Conservation (phyloP, 495 filamentous ascomycete genomes). For the Penicillium daleae region DNA sequence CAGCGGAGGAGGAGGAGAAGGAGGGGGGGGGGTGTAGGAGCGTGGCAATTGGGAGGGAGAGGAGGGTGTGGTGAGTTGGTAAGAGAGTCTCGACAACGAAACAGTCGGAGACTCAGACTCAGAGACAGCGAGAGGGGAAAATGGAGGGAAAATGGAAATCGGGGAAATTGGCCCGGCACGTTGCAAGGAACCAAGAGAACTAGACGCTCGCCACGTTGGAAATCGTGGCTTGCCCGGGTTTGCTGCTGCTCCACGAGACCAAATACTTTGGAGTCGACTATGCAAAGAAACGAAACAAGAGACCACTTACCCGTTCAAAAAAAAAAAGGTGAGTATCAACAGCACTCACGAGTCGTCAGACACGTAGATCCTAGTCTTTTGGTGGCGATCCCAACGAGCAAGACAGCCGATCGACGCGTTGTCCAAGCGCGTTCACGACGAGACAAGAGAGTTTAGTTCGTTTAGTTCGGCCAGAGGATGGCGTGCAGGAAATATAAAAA, state of each 20-base stretch:
- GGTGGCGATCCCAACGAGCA: slow-evolving; percentile 24
- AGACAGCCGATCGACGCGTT: slow-evolving; percentile 36
- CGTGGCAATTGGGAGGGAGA: slow-evolving; percentile 13
- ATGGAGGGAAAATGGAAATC: slow-evolving; percentile 13
- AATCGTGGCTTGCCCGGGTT: slow-evolving; percentile 24
- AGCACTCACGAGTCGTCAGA: background rate
- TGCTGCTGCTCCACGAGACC: slow-evolving; percentile 6
- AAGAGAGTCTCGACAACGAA: slow-evolving; percentile 24
- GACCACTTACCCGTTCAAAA: background rate
- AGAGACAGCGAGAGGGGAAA: background rate
- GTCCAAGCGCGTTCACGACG: slow-evolving; percentile 28
- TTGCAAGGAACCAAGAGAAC: slow-evolving; percentile 40
- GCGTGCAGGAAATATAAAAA: slow-evolving; percentile 48
- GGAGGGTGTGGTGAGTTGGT: slow-evolving; percentile 14
- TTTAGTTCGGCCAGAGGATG: slow-evolving; percentile 47
- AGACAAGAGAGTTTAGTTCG: slow-evolving; percentile 55
- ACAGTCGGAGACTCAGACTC: background rate
- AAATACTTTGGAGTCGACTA: background rate
- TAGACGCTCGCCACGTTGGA: slow-evolving; percentile 29
- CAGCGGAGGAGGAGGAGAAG: too few species aligned
- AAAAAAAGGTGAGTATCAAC: background rate
- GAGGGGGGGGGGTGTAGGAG: background rate
- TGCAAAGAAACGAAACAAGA: background rate
- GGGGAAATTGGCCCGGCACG: slow-evolving; percentile 38
- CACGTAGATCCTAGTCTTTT: slow-evolving; percentile 14